Evolutionary conservation across 2,329 filamentous ascomycete species (phyloP).

Genomic region (Periglandula ipomoeae): DNA sequence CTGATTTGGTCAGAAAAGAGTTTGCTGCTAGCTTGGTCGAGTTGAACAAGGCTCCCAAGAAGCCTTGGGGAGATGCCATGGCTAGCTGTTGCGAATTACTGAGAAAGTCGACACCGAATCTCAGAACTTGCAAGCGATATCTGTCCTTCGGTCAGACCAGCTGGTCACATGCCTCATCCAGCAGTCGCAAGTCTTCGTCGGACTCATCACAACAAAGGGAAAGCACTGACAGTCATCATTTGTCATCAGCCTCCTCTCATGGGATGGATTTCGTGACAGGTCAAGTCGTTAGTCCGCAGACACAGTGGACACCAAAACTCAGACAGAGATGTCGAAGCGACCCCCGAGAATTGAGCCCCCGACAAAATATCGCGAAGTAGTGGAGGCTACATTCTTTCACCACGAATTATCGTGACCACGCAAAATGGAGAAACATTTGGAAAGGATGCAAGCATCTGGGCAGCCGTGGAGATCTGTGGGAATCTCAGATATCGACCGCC

Average conservation of each 20-base stretch:
- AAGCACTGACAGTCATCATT: neutral
- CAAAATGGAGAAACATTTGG: slow-evolving; percentile 27
- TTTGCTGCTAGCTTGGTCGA: slow-evolving; percentile 9
- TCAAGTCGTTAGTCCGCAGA: too few relatives aligned
- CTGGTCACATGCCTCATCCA: slow-evolving; percentile 2
- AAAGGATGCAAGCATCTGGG: slow-evolving; percentile 32
- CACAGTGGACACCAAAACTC: neutral
- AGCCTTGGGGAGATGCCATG: slow-evolving; percentile 10
- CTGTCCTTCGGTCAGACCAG: slow-evolving; percentile 4
- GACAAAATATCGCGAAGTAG: slow-evolving; percentile 7
- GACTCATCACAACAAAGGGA: neutral
- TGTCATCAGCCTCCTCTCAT: slow-evolving; percentile 4
- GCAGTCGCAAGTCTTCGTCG: slow-evolving; percentile 3
- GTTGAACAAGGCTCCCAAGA: slow-evolving; percentile 2
- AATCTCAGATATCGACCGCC: slow-evolving; percentile 19
- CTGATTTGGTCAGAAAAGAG: neutral
- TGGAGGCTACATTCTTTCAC: slow-evolving; percentile 26
- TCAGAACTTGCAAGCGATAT: slow-evolving; percentile 3
- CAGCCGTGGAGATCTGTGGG: slow-evolving; percentile 38
- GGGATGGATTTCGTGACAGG: neutral
- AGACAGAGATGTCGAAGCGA: neutral
- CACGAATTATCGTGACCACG: slow-evolving; percentile 33
- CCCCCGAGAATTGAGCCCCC: slow-evolving; percentile 4
- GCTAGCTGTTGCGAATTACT: slow-evolving; percentile 11
- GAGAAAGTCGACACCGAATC: slow-evolving; percentile 8